Percentiles rank a stretch among this genome's conserved stretches.
Conservation (phyloP, 169 alveolate genomes). For the Cystoisospora suis region DNA sequence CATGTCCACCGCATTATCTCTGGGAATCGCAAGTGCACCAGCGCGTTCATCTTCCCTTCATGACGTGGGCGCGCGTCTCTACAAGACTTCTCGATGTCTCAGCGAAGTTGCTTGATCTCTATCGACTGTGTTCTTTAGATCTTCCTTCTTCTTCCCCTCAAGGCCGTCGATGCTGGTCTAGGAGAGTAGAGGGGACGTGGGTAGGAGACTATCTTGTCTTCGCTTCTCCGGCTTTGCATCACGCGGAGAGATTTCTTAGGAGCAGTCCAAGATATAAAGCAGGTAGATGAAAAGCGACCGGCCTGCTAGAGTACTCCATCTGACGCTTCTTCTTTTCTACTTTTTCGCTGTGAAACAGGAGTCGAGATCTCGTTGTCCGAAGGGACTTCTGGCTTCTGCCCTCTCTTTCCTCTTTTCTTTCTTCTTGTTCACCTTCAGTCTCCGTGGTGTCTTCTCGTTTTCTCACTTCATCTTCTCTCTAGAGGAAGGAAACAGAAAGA, state of each 20-base stretch:
- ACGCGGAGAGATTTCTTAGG: constrained; percentile 65
- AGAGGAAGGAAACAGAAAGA: no score
- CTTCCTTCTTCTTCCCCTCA: background rate
- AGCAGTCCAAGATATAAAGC: constrained; percentile 67
- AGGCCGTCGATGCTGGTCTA: background rate
- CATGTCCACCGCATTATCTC: constrained; percentile 6
- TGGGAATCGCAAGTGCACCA: constrained; percentile 66
- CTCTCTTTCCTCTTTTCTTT: no score
- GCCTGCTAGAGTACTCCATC: no score
- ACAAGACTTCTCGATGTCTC: constrained; percentile 67
- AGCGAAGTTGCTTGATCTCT: constrained; percentile 57
- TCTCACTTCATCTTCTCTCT: no score
- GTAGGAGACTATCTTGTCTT: constrained; percentile 66
- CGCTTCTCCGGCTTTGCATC: constrained; percentile 70
- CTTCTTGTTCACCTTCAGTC: no score
- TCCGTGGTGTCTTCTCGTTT: no score
- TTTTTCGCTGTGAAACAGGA: no score
- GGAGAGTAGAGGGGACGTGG: constrained; percentile 42
- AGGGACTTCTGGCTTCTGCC: no score
- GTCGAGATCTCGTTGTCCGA: no score
- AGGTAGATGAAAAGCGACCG: background rate
- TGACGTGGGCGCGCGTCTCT: constrained; percentile 72
- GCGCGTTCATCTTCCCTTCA: constrained; percentile 55
- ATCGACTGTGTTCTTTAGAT: background rate
- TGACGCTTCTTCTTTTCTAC: no score